Percentiles rank a stretch among this genome's conserved stretches.
Conservation (phyloP, 495 filamentous ascomycete species). For the Clavariopsis aquatica region DNA sequence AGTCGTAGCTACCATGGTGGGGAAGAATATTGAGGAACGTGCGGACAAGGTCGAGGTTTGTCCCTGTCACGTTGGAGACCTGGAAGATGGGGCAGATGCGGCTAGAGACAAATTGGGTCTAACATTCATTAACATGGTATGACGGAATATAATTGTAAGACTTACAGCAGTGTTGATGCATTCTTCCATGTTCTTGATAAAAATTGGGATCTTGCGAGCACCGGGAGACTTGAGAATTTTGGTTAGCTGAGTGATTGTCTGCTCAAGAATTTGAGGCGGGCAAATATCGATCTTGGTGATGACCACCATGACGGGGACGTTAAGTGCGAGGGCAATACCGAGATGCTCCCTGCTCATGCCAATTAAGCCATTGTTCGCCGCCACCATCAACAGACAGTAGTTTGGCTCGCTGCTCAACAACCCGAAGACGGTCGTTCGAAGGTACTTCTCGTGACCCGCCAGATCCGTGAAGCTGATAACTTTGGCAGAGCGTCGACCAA, state of each 20-base stretch:
- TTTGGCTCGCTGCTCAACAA: constrained; percentile 93
- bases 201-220: constrained; percentile 95
- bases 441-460: constrained; percentile 92
- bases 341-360: constrained; percentile 97
- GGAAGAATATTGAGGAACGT: constrained; percentile 95
- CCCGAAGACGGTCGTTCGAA: constrained; percentile 95
- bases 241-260: constrained; percentile 88
- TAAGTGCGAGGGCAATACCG: constrained; percentile 90
- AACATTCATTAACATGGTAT: constrained; percentile 6
- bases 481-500: constrained; percentile 91
- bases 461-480: constrained; percentile 96
- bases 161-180: constrained; percentile 81
- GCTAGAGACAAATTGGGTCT: constrained; percentile 89
- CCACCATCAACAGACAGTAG: constrained; percentile 97
- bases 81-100: constrained; percentile 97
- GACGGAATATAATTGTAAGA: too few relatives aligned
- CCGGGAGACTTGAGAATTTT: constrained; percentile 92
- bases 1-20: constrained; percentile 90
- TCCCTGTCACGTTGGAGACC: constrained; percentile 94
- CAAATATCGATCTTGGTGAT: constrained; percentile 99
- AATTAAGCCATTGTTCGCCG: constrained; percentile 94
- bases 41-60: constrained; percentile 76
- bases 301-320: constrained; percentile 97
- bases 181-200: constrained; percentile 87
- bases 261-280: constrained; percentile 89